A percentile compares a stretch with the other conserved stretches of the same genome.
Conservation (phyloP, 129 eudicot genomes). For the Artemisia annua region DNA sequence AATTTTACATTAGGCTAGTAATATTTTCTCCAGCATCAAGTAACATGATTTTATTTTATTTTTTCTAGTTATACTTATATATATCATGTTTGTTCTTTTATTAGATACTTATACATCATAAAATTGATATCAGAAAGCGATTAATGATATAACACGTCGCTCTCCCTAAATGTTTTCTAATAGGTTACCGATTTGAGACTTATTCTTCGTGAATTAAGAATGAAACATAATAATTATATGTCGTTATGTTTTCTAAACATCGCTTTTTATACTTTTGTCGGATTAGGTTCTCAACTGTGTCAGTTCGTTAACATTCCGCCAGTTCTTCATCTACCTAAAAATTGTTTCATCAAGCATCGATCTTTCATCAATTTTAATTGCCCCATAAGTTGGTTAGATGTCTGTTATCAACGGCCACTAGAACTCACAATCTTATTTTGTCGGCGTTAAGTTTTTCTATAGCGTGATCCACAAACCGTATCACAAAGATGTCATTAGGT, state of each 20-base stretch:
- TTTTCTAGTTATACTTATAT: neutral
- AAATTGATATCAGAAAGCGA: neutral
- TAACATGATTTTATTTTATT: neutral
- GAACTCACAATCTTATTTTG: conserved; percentile 10
- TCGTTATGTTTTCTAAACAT: neutral
- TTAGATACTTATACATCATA: neutral
- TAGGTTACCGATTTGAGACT: neutral
- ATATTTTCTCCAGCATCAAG: too few relatives aligned
- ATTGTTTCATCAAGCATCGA: neutral
- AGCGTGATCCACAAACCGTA: neutral
- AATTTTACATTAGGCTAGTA: too few relatives aligned
- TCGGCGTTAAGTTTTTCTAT: conserved; percentile 6
- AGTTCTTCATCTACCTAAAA: too few relatives aligned
- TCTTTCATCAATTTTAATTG: conserved; percentile 5
- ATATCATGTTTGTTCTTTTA: neutral
- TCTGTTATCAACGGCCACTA: neutral
- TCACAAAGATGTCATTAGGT: neutral
- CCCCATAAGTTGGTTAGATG: conserved; percentile 7
- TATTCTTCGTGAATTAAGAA: neutral
- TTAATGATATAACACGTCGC: neutral
- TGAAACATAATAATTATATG: neutral
- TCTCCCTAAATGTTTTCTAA: neutral
- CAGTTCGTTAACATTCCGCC: too few relatives aligned
- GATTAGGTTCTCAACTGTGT: too few relatives aligned
- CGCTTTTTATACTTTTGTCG: too few relatives aligned